phyloP scores from a whole-genome alignment of 805 yeast genomes.

The Yarrowia divulgata region DNA sequence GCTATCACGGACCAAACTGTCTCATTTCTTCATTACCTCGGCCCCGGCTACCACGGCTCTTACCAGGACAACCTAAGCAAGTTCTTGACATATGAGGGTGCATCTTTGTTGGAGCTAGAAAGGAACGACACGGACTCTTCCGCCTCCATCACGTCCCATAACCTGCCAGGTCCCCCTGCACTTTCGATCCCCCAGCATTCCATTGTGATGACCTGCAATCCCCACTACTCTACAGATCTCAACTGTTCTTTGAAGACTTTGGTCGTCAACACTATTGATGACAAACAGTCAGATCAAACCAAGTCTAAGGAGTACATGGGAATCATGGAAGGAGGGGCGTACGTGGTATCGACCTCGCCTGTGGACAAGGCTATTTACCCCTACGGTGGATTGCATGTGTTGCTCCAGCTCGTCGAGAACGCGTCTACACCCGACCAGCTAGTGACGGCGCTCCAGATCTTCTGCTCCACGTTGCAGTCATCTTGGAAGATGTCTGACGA shows the following conservation, averaged over 20 bases:
- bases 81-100: constrained; percentile 28
- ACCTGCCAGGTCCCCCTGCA: constrained; percentile 17
- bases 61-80: constrained; percentile 27
- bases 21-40: constrained; percentile 20
- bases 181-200: constrained; percentile 19
- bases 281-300: constrained; percentile 22
- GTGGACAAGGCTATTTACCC: constrained; percentile 36
- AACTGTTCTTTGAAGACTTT: constrained; percentile 13
- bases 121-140: constrained; percentile 5
- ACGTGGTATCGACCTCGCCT: constrained; percentile 1
- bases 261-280: constrained; percentile 17
- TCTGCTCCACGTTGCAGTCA: constrained; percentile 12
- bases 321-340: constrained; percentile 16
- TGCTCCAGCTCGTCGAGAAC: constrained; percentile 20
- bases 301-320: constrained; percentile 33
- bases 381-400: constrained; percentile 26
- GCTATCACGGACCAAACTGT: constrained; percentile 29
- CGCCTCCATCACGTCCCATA: constrained; percentile 18
- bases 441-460: constrained; percentile 16
- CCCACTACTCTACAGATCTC: constrained; percentile 10
- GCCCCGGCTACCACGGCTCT: constrained; percentile 22
- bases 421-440: constrained; percentile 18
- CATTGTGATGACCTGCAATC: constrained; percentile 24
- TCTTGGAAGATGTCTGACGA: constrained; percentile 39
- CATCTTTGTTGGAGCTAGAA: constrained; percentile 22